phyloP scores from a whole-genome alignment of 257 asterid species.

The Salvia splendens region DNA sequence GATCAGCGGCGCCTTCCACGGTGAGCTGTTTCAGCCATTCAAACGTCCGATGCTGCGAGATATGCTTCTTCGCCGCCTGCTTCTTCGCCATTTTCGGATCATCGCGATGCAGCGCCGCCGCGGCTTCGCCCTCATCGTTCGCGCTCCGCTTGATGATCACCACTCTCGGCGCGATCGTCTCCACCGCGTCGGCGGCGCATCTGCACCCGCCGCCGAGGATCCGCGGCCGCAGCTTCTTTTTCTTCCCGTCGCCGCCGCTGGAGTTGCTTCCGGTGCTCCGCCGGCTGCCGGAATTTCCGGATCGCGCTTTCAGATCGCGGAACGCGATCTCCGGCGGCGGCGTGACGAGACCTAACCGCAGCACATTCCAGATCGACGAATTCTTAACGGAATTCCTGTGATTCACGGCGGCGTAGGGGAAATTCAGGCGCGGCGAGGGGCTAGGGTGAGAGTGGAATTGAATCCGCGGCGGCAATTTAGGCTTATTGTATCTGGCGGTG shows the following conservation, averaged over 20 bases:
- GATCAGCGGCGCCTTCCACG: constrained; percentile 52
- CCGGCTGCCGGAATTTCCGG: constrained; percentile 43
- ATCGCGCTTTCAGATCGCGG: constrained; percentile 51
- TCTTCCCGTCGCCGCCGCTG: constrained; percentile 36
- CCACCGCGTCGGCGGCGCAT: constrained; percentile 59
- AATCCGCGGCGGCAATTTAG: constrained; percentile 41
- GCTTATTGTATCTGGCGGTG: constrained; percentile 16
- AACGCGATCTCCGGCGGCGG: constrained; percentile 70
- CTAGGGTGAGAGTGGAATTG: constrained; percentile 84
- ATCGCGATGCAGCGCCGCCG: background rate
- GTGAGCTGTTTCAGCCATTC: constrained; percentile 95
- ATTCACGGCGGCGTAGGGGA: constrained; percentile 24
- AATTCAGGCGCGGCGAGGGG: constrained; percentile 68
- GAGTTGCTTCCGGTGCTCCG: constrained; percentile 47
- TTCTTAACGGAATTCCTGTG: constrained; percentile 20
- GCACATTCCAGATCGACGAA: constrained; percentile 41
- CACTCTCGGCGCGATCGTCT: constrained; percentile 42
- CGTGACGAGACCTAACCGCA: constrained; percentile 65
- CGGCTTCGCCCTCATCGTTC: background rate
- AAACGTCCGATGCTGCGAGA: constrained; percentile 80
- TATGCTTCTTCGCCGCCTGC: constrained; percentile 38
- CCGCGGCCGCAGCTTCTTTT: constrained; percentile 37
- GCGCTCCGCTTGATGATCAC: constrained; percentile 38
- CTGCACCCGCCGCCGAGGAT: constrained; percentile 56
- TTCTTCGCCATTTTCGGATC: constrained; percentile 25